Conservation (phyloP, 1,284 basidiomycete genomes). For the Veloporphyrellus conicus region DNA sequence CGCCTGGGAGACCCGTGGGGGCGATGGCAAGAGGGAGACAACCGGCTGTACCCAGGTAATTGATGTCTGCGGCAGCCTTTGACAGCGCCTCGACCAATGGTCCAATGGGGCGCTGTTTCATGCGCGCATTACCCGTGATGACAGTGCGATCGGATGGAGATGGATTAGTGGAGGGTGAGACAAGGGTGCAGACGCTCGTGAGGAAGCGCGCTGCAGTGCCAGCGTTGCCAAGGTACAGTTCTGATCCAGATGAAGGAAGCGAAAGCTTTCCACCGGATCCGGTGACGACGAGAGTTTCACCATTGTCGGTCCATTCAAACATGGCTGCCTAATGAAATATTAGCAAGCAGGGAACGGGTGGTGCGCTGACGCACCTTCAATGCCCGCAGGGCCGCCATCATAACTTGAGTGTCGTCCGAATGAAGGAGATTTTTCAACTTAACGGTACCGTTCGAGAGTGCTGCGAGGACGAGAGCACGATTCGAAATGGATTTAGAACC, state of each 20-base stretch:
- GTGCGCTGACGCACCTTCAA: constrained; percentile 58
- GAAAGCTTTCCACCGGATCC: constrained; percentile 83
- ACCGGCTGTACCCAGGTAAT: constrained; percentile 76
- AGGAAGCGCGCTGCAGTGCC: constrained; percentile 98
- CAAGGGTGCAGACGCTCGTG: constrained; percentile 90
- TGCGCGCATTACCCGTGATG: constrained; percentile 96
- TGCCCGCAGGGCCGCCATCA: constrained; percentile 92
- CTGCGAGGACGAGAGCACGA: constrained; percentile 89
- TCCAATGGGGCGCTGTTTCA: constrained; percentile 96
- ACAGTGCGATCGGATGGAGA: constrained; percentile 50
- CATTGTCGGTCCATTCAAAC: constrained; percentile 89
- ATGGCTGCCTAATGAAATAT: constrained; percentile 64
- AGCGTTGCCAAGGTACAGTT: constrained; percentile 95
- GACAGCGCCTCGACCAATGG: constrained; percentile 91
- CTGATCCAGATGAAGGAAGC: constrained; percentile 74
- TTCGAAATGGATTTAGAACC: constrained; percentile 98
- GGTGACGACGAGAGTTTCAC: constrained; percentile 88
- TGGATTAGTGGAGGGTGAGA: constrained; percentile 46
- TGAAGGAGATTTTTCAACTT: constrained; percentile 87
- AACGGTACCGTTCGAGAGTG: constrained; percentile 86
- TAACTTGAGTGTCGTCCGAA: constrained; percentile 98
- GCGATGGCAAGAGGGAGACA: constrained; percentile 88
- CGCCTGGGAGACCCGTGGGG: constrained; percentile 81
- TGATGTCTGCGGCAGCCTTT: constrained; percentile 76
- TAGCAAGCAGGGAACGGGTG: background rate